Evolutionary conservation across 176 grass and related monocot species (phyloP).

Genomic region (Carex kokanica): DNA sequence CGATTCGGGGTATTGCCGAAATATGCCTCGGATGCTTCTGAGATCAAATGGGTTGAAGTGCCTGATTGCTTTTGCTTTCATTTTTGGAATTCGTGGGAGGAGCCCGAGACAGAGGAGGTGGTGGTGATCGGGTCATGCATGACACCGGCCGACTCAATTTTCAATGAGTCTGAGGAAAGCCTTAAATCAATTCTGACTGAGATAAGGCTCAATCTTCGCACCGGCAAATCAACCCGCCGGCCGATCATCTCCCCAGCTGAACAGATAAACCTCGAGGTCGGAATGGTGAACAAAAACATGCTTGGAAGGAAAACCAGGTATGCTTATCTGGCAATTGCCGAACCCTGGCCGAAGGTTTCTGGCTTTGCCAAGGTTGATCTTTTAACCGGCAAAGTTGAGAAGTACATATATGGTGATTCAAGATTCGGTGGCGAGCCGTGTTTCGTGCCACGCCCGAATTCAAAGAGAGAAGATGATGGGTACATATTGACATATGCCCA

Average conservation of each 20-base stretch:
- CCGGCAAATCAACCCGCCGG: slow-evolving; percentile 61
- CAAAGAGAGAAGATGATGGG: slow-evolving; percentile 64
- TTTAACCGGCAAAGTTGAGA: slow-evolving; percentile 44
- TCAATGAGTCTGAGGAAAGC: slow-evolving; percentile 58
- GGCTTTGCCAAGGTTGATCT: slow-evolving; percentile 94
- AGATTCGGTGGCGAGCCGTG: slow-evolving; percentile 83
- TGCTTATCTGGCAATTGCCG: slow-evolving; percentile 82
- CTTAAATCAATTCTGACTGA: slow-evolving; percentile 83
- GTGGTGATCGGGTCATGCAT: slow-evolving; percentile 92
- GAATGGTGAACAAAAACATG: slow-evolving; percentile 76
- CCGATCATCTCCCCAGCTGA: slow-evolving; percentile 35
- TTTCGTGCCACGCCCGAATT: slow-evolving; percentile 45
- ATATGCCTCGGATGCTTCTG: slow-evolving; percentile 46
- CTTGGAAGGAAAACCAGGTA: slow-evolving; percentile 62
- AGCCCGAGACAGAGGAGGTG: slow-evolving; percentile 44
- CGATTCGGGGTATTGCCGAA: slow-evolving; percentile 82
- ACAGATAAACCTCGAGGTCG: slow-evolving; percentile 82
- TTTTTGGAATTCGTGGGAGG: slow-evolving; percentile 98
- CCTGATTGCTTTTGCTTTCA: slow-evolving; percentile 99
- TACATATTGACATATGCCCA: slow-evolving; percentile 57
- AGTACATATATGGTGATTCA: slow-evolving; percentile 63
- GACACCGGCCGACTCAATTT: slow-evolving; percentile 89
- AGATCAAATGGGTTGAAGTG: slow-evolving; percentile 86
- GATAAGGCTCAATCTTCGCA: slow-evolving; percentile 70
- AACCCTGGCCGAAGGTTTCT: slow-evolving; percentile 95